Percentiles rank a stretch among this genome's conserved stretches.
Evolutionary conservation across 306 rosid genomes (phyloP).

Genomic region (Castanea sativa): DNA sequence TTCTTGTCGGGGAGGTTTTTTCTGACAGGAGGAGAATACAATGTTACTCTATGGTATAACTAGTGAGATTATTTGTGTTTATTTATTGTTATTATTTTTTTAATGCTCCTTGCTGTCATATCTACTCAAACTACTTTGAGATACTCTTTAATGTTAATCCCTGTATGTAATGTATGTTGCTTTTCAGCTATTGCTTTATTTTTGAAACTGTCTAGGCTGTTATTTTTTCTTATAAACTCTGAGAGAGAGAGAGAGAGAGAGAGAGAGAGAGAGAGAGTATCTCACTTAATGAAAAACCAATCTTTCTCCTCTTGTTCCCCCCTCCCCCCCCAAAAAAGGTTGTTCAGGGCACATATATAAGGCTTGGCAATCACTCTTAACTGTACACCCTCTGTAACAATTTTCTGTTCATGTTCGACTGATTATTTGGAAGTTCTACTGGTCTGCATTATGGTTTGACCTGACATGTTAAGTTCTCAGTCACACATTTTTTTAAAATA

Average conservation of each 20-base stretch:
- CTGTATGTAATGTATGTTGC: background rate
- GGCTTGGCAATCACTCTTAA: background rate
- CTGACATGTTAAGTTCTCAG: too few species aligned
- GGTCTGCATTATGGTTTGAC: background rate
- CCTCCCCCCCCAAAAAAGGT: too few species aligned
- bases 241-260: too few species aligned
- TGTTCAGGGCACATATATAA: background rate
- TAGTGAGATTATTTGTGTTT: background rate
- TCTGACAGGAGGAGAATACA: background rate
- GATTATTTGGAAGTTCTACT: background rate
- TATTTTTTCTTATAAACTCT: too few species aligned
- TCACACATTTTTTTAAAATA: too few species aligned
- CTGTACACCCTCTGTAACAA: background rate
- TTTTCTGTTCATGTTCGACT: background rate
- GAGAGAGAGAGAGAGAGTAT: background rate
- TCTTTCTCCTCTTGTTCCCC: background rate
- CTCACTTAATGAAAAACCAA: background rate
- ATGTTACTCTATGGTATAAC: background rate
- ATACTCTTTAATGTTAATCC: background rate
- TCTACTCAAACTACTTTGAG: background rate
- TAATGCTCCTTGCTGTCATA: background rate
- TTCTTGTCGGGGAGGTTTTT: background rate
- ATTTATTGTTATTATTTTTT: background rate
- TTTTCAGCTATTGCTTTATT: background rate
- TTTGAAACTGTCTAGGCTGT: background rate